phyloP scores from a whole-genome alignment of 1,284 basidiomycete species.

The Apiotrichum sp. region DNA sequence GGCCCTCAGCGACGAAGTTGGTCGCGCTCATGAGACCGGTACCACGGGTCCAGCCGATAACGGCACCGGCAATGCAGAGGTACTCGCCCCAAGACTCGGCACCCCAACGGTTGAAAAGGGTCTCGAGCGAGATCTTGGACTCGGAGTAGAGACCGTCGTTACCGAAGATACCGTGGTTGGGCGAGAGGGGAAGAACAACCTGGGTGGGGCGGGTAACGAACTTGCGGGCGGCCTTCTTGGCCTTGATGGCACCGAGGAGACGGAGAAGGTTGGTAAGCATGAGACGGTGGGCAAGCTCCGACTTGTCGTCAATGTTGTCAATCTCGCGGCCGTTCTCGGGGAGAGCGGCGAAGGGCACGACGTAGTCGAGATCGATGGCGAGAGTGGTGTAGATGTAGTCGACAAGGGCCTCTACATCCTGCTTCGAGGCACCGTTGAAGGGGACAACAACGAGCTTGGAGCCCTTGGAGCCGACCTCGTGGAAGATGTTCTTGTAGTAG shows the following conservation, averaged over 20 bases:
- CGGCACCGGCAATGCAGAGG: slow-evolving; percentile 92
- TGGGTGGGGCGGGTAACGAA: slow-evolving; percentile 97
- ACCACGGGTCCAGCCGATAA: slow-evolving; percentile 97
- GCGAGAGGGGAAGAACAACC: slow-evolving; percentile 92
- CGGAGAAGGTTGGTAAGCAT: slow-evolving; percentile 91
- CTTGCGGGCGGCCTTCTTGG: slow-evolving; percentile 91
- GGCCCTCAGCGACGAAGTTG: slow-evolving; percentile 88
- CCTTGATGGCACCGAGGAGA: slow-evolving; percentile 92
- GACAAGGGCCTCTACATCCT: slow-evolving; percentile 93
- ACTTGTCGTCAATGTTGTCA: slow-evolving; percentile 92
- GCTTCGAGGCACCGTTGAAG: slow-evolving; percentile 93
- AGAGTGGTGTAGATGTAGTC: slow-evolving; percentile 97
- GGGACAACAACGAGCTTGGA: slow-evolving; percentile 97
- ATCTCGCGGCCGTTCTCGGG: slow-evolving; percentile 98
- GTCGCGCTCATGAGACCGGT: slow-evolving; percentile 95
- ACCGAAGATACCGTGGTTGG: slow-evolving; percentile 95
- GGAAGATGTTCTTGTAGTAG: slow-evolving; percentile 98
- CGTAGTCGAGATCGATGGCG: slow-evolving; percentile 93
- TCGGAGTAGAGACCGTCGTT: slow-evolving; percentile 98
- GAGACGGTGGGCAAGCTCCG: slow-evolving; percentile 94
- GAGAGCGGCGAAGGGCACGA: slow-evolving; percentile 95
- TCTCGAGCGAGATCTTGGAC: slow-evolving; percentile 97
- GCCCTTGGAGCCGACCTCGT: slow-evolving; percentile 87
- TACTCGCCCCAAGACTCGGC: slow-evolving; percentile 99
- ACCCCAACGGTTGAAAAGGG: slow-evolving; percentile 93